phyloP scores from a whole-genome alignment of 1,139 yeast genomes.

The Zygosaccharomyces sapae region DNA sequence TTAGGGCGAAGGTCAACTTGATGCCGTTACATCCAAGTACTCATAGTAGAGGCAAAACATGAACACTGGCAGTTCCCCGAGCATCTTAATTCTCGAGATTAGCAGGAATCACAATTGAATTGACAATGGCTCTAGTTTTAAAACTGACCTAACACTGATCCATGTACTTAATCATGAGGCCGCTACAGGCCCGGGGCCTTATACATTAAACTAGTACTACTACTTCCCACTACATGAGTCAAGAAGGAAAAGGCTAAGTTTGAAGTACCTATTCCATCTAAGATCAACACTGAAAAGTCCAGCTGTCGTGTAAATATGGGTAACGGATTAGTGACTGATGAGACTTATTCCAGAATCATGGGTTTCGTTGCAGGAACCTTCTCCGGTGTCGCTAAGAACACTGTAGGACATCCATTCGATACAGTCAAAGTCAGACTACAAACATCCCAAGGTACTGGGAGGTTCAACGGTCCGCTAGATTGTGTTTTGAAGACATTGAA shows the following conservation, averaged over 20 bases:
- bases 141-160: not conserved
- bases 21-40: not conserved
- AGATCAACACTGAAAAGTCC: not conserved
- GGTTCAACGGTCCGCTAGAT: conserved; percentile 78
- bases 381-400: conserved; percentile 80
- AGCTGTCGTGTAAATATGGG: not conserved
- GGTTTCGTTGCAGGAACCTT: conserved; percentile 88
- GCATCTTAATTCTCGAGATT: not conserved
- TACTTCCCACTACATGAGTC: not conserved
- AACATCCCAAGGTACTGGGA: conserved; percentile 59
- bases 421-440: conserved; percentile 85
- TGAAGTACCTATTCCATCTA: not conserved
- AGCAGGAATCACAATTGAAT: not conserved
- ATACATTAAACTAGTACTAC: not conserved
- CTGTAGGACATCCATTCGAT: conserved; percentile 92
- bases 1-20: conserved; percentile 2
- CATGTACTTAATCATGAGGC: conserved; percentile 4
- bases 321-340: conserved; percentile 15
- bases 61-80: not conserved
- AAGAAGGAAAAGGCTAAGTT: not conserved
- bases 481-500: conserved; percentile 67
- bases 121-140: not conserved
- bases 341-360: conserved; percentile 35
- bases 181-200: conserved; percentile 14
- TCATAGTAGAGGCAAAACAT: not conserved